Conservation (phyloP, 192 early-diverging fungal species). For the Gamsiella multidivaricata region DNA sequence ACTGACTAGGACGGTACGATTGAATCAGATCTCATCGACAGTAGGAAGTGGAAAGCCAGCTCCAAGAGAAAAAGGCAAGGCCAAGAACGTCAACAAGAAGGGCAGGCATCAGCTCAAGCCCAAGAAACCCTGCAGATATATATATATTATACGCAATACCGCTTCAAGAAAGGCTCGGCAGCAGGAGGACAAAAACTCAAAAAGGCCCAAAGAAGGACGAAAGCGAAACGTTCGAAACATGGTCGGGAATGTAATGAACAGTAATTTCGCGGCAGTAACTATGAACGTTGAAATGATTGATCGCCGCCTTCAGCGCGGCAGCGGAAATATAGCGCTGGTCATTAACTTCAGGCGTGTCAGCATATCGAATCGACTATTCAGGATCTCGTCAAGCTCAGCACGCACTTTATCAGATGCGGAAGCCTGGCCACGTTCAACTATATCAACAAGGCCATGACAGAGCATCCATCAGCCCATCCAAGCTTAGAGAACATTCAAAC, state of each 20-base stretch:
- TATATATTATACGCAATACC: not conserved
- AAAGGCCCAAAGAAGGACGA: not conserved
- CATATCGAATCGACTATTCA: not conserved
- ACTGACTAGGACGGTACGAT: not conserved
- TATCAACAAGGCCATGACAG: not conserved
- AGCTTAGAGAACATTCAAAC: not conserved
- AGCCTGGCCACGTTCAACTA: constrained; percentile 4
- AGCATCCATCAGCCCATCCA: not conserved
- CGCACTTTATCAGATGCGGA: not conserved
- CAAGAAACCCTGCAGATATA: not conserved
- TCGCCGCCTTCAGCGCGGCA: not conserved
- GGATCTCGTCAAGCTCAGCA: not conserved
- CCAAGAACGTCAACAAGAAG: not conserved
- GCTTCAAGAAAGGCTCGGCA: not conserved
- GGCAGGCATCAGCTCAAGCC: not conserved
- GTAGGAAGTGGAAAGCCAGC: too few species aligned
- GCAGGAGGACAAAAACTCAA: not conserved
- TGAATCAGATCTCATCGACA: not conserved
- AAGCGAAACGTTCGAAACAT: not conserved
- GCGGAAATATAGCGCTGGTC: not conserved
- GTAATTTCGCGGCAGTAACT: not conserved
- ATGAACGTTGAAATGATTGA: not conserved
- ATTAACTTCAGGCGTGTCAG: not conserved
- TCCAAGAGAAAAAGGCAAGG: not conserved
- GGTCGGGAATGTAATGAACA: not conserved